phyloP scores from a whole-genome alignment of 148 eudicot species.

The Persicaria tinctoria region DNA sequence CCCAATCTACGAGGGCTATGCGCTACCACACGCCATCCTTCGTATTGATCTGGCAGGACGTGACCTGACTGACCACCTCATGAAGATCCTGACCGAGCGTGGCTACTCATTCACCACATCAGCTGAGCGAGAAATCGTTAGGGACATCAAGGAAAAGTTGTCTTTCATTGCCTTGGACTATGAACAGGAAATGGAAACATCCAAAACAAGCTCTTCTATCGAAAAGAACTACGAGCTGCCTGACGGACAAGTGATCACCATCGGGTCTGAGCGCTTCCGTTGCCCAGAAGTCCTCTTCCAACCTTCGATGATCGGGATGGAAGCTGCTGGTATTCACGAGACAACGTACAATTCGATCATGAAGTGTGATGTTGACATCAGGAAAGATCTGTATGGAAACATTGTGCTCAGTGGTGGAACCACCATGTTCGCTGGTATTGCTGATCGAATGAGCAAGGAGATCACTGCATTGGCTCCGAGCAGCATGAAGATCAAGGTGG shows the following conservation, averaged over 20 bases:
- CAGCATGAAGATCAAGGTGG: conserved; percentile 43
- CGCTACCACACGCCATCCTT: conserved; percentile 26
- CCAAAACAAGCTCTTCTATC: conserved; percentile 31
- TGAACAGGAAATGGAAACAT: conserved; percentile 28
- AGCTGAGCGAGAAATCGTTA: conserved; percentile 35
- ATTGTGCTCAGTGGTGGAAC: conserved; percentile 44
- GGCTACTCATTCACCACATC: conserved; percentile 21
- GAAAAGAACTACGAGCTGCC: conserved; percentile 37
- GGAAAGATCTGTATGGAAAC: conserved; percentile 38
- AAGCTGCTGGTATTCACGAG: conserved; percentile 37
- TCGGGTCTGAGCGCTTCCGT: conserved; percentile 38
- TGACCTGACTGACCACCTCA: conserved; percentile 22
- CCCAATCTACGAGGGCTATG: conserved; percentile 12
- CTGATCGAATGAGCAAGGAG: conserved; percentile 41
- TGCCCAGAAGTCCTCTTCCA: conserved; percentile 44
- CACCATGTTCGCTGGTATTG: conserved; percentile 39
- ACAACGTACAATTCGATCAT: conserved; percentile 36
- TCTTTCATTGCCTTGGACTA: conserved; percentile 34
- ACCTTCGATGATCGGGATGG: conserved; percentile 35
- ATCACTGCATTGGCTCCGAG: conserved; percentile 39
- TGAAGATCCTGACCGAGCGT: conserved; percentile 21
- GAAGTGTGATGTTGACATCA: conserved; percentile 43
- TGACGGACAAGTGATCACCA: conserved; percentile 35
- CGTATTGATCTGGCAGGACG: conserved; percentile 24
- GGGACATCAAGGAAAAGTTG: conserved; percentile 40